Percentiles rank a stretch among this genome's conserved stretches.
Conservation (phyloP, 2,329 filamentous ascomycete species). For the Pseudohalonectria lignicola region DNA sequence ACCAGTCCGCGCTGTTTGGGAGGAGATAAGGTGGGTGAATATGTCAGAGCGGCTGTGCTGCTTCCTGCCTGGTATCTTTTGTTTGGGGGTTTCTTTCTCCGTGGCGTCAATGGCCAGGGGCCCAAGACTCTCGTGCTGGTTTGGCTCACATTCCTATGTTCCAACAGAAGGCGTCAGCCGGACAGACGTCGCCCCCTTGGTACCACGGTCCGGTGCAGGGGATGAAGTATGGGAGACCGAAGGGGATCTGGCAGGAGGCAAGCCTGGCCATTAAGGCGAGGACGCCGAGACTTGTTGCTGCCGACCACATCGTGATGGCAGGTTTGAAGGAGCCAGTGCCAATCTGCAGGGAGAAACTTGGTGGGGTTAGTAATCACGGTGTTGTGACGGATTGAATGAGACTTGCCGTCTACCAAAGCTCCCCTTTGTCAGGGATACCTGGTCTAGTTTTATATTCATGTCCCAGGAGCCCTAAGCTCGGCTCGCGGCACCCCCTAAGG, state of each 20-base stretch:
- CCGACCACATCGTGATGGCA: no score
- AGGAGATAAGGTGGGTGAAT: background rate
- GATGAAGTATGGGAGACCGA: background rate
- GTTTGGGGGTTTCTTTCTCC: no score
- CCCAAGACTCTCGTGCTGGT: background rate
- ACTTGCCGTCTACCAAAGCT: no score
- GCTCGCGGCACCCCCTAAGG: no score
- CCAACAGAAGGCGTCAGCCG: background rate
- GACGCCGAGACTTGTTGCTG: background rate
- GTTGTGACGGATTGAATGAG: no score
- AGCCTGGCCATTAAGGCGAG: background rate
- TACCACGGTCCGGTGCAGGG: background rate
- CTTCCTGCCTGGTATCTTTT: no score
- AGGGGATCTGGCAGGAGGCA: background rate
- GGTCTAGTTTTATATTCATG: no score
- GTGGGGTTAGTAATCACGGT: no score
- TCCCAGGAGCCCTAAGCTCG: no score
- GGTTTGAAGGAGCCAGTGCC: no score
- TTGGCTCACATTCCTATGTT: background rate
- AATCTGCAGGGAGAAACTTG: background rate
- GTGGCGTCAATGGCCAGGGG: no score
- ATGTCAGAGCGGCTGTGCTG: background rate
- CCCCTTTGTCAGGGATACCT: no score
- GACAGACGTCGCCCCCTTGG: background rate
- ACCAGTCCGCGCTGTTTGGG: background rate